Evolutionary conservation across 306 rosid species (phyloP).

Genomic region (Begonia masoniana): DNA sequence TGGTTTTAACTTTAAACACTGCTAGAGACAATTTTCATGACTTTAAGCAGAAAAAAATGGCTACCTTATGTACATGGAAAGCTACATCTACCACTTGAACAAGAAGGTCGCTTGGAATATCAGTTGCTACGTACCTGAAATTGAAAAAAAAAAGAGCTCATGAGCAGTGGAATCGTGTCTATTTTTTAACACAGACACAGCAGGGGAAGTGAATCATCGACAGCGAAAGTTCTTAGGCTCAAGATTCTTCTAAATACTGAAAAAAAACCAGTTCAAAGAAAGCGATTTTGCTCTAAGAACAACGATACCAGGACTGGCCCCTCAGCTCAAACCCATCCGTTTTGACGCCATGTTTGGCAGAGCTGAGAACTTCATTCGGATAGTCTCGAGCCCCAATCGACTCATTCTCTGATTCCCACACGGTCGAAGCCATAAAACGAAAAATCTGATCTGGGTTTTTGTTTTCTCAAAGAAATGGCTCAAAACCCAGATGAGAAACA

Average conservation of each 20-base stretch:
- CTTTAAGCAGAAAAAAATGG: neutral
- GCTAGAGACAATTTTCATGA: neutral
- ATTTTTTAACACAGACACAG: too few relatives aligned
- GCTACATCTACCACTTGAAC: conserved; percentile 59
- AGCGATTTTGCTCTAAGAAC: neutral
- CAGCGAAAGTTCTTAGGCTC: too few relatives aligned
- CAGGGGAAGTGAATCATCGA: too few relatives aligned
- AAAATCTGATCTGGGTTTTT: neutral
- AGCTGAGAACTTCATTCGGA: conserved; percentile 47
- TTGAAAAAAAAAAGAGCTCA: too few relatives aligned
- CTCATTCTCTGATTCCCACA: conserved; percentile 96
- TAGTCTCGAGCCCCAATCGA: conserved; percentile 39
- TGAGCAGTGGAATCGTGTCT: too few relatives aligned
- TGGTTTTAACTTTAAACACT: neutral
- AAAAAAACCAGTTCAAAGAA: neutral
- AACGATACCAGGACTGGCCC: conserved; percentile 71
- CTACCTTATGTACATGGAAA: conserved; percentile 83
- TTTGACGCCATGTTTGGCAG: conserved; percentile 57
- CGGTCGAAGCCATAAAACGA: conserved; percentile 23
- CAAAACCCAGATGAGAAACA: conserved; percentile 2
- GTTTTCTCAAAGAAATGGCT: conserved; percentile 16
- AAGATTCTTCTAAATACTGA: too few relatives aligned
- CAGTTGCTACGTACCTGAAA: conserved; percentile 77
- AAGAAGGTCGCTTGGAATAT: conserved; percentile 75
- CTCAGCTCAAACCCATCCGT: conserved; percentile 82